Evolutionary conservation across 2,329 filamentous ascomycete species (phyloP).

Genomic region (Ophiostoma quercus): DNA sequence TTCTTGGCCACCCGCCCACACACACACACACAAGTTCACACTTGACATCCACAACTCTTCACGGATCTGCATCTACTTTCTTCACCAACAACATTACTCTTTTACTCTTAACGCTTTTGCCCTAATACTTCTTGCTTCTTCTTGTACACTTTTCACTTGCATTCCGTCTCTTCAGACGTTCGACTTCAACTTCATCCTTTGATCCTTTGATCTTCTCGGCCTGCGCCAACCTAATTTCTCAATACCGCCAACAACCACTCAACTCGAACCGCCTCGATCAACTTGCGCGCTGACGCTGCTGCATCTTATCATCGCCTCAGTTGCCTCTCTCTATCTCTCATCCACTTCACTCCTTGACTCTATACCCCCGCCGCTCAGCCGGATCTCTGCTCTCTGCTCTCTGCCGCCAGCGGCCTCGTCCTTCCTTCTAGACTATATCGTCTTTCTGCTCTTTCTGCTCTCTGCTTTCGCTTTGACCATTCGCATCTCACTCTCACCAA

Average conservation of each 20-base stretch:
- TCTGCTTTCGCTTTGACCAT: background rate
- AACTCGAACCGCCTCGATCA: constrained; percentile 12
- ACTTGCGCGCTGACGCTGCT: constrained; percentile 23
- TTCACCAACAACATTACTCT: constrained; percentile 8
- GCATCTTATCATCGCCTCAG: constrained; percentile 12
- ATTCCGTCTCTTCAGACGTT: constrained; percentile 4
- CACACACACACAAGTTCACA: background rate
- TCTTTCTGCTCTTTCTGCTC: background rate
- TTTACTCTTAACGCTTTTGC: background rate
- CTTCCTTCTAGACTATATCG: constrained; percentile 6
- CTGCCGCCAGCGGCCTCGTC: constrained; percentile 10
- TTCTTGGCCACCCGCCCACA: constrained; percentile 8
- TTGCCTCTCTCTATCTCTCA: constrained; percentile 11
- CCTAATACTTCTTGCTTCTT: constrained; percentile 8
- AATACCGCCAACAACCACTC: background rate
- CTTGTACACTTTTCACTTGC: constrained; percentile 9
- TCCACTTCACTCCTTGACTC: background rate
- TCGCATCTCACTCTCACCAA: background rate
- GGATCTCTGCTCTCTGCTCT: constrained; percentile 3
- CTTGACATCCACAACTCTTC: background rate
- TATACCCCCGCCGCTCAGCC: constrained; percentile 10
- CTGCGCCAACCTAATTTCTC: constrained; percentile 4
- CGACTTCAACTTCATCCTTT: background rate
- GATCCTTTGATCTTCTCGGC: background rate
- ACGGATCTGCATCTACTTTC: background rate